These are phyloP conservation scores for Rhizopogon salebrosus DNA, from an alignment of 768 basidiomycete genomes.

Conservation along the genomic window DNA sequence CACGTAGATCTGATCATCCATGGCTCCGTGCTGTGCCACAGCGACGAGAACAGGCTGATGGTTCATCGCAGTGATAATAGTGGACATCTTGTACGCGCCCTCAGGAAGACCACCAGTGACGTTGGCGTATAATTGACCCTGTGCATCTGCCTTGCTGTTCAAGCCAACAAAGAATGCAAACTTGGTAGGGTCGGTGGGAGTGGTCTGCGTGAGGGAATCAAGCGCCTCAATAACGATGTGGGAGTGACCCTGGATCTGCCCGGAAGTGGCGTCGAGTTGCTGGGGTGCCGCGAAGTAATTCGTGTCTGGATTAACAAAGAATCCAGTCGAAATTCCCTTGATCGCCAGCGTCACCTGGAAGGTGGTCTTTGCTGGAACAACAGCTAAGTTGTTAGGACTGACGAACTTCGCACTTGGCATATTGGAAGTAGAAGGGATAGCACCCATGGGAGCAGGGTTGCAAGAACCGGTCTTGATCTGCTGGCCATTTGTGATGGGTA, in stretches of 20 bases:
- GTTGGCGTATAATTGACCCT: conserved; percentile 40
- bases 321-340: conserved; percentile 42
- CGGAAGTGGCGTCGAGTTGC: conserved; percentile 36
- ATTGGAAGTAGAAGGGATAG: conserved; percentile 42
- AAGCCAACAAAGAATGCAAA: conserved; percentile 60
- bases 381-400: conserved; percentile 38
- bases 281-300: conserved; percentile 58
- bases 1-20: conserved; percentile 40
- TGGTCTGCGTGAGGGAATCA: conserved; percentile 41
- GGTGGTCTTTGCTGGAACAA: conserved; percentile 36
- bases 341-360: conserved; percentile 53
- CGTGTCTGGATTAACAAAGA: conserved; percentile 48
- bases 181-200: conserved; percentile 39
- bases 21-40: conserved; percentile 34
- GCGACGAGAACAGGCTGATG: conserved; percentile 35
- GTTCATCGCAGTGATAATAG: conserved; percentile 42
- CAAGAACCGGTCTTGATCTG: conserved; percentile 50
- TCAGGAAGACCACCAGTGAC: conserved; percentile 50
- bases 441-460: conserved; percentile 59
- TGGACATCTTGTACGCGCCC: conserved; percentile 44
- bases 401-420: conserved; percentile 55
- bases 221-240: conserved; percentile 60
- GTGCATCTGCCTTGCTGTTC: conserved; percentile 36
- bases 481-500: conserved; percentile 58
- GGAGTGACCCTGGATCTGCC: conserved; percentile 54